These are phyloP conservation scores for Annulohypoxylon maeteangense DNA, from an alignment of 495 filamentous ascomycete genomes.

Conservation along the genomic window DNA sequence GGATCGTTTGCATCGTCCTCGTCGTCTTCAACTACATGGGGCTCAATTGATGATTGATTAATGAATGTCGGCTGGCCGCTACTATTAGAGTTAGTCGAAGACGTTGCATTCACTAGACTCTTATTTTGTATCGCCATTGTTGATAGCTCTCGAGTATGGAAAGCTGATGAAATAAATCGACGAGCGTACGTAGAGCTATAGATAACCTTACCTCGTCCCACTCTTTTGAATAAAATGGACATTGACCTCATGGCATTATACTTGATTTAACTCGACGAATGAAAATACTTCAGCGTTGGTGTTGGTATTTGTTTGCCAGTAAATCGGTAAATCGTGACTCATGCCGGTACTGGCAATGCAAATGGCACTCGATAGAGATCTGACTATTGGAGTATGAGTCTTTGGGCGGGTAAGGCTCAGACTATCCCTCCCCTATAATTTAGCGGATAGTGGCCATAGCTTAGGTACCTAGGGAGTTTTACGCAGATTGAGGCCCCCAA, in stretches of 20 bases:
- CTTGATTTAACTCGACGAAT: neutral
- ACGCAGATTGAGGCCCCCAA: too few relatives aligned
- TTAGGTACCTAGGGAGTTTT: neutral
- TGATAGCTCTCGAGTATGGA: neutral
- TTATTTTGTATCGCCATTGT: neutral
- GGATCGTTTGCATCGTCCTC: neutral
- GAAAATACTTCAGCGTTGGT: neutral
- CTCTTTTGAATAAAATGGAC: neutral
- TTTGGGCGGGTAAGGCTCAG: too few relatives aligned
- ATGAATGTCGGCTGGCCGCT: neutral
- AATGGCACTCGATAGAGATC: neutral
- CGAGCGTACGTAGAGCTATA: neutral
- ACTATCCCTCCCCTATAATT: too few relatives aligned
- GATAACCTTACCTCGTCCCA: neutral
- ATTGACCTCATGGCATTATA: neutral
- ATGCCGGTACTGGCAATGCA: neutral
- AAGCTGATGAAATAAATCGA: neutral
- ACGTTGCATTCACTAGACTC: neutral
- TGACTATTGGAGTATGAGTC: too few relatives aligned
- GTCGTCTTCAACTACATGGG: neutral
- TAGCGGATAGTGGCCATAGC: neutral
- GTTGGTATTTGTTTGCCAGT: neutral
- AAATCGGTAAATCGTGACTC: neutral
- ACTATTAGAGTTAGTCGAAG: neutral
- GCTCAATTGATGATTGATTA: neutral